Conservation (phyloP, 2,329 filamentous ascomycete species). For the Cladorrhinum sp. region DNA sequence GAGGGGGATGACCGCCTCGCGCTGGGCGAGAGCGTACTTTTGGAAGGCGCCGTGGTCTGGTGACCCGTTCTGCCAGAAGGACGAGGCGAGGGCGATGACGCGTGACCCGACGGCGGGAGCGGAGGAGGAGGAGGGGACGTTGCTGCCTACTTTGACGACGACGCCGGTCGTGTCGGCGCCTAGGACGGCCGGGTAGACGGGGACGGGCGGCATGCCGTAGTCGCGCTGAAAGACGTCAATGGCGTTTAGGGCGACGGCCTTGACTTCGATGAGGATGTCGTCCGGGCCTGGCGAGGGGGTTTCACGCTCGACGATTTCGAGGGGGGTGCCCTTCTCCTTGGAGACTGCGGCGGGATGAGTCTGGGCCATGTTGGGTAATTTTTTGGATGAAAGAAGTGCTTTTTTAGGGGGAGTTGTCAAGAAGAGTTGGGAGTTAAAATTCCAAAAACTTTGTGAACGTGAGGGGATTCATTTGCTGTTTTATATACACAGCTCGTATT, state of each 20-base stretch:
- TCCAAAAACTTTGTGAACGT: no score
- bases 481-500: no score
- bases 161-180: conserved; percentile 2
- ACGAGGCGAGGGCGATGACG: conserved; percentile 4
- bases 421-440: neutral
- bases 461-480: no score
- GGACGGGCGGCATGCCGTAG: conserved; percentile 1
- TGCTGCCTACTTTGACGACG: neutral
- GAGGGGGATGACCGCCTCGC: conserved; percentile 7
- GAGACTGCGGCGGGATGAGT: conserved; percentile 11
- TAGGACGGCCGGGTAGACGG: conserved; percentile 3
- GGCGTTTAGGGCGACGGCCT: conserved; percentile 16
- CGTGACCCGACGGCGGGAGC: neutral
- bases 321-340: conserved; percentile 1
- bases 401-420: neutral
- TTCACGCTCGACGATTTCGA: conserved; percentile 1
- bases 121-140: conserved; percentile 5
- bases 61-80: conserved; percentile 13
- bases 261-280: conserved; percentile 16
- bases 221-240: conserved; percentile 11
- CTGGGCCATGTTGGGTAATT: neutral
- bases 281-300: conserved; percentile 14
- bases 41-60: conserved; percentile 19
- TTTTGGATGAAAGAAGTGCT: neutral
- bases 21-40: conserved; percentile 10